Conservation (phyloP, 345 rosid species). For the Lagerstroemia speciosa region DNA sequence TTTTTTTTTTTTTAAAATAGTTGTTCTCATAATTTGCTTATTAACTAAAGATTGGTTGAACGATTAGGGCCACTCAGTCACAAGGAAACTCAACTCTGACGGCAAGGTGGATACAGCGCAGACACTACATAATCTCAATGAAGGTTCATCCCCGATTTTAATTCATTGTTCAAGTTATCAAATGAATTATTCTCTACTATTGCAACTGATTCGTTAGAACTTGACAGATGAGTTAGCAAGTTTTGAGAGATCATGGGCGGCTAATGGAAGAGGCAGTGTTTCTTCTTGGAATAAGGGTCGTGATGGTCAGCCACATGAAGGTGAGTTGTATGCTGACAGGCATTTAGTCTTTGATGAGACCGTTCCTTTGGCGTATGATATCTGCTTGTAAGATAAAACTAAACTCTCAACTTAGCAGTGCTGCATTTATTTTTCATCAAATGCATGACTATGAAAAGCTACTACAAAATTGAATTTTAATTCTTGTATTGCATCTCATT, state of each 20-base stretch:
- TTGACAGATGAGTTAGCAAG: background rate
- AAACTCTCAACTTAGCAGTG: no score
- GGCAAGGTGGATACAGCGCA: slow-evolving; percentile 76
- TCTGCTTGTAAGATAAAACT: background rate
- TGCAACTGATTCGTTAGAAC: slow-evolving; percentile 3
- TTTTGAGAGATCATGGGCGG: background rate
- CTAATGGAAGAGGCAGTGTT: slow-evolving; percentile 22
- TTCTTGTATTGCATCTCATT: background rate
- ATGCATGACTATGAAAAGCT: background rate
- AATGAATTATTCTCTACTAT: slow-evolving; percentile 7
- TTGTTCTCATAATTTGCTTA: no score
- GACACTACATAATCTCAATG: slow-evolving; percentile 60
- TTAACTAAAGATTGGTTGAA: background rate
- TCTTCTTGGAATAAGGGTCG: slow-evolving; percentile 22
- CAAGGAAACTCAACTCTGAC: slow-evolving; percentile 57
- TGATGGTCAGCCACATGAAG: slow-evolving; percentile 15
- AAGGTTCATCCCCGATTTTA: slow-evolving; percentile 36
- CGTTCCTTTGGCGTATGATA: background rate
- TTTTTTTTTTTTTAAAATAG: no score
- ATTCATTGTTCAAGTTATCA: background rate
- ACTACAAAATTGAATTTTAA: background rate
- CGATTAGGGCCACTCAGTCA: slow-evolving; percentile 66
- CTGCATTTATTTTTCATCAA: no score
- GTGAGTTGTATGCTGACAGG: slow-evolving; percentile 17
- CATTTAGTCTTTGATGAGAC: background rate